Conservation (phyloP, 2,329 filamentous ascomycete species). For the Phialophora chinensis region DNA sequence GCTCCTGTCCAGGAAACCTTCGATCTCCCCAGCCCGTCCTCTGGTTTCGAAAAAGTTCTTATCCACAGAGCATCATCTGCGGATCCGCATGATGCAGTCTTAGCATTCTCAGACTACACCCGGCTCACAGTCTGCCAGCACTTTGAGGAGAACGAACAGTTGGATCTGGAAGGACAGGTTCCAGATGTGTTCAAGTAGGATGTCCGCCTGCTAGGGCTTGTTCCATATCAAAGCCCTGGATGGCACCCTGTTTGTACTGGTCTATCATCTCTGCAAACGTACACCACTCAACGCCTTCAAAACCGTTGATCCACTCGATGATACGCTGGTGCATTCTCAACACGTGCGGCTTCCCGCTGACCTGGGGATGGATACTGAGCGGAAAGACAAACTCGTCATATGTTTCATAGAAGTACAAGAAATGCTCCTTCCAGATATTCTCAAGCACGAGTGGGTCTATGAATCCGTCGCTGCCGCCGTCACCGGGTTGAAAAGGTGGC, state of each 20-base stretch:
- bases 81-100: no score
- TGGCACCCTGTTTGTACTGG: slow-evolving; percentile 65
- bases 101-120: no score
- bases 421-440: slow-evolving; percentile 54
- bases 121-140: no score
- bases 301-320: slow-evolving; percentile 54
- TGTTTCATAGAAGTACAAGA: slow-evolving; percentile 53
- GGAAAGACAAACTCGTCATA: slow-evolving; percentile 56
- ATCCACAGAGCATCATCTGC: no score
- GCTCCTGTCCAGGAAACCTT: no score
- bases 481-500: slow-evolving; percentile 48
- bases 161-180: no score
- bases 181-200: no score
- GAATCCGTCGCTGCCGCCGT: slow-evolving; percentile 35
- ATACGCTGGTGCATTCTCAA: slow-evolving; percentile 55
- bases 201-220: no score
- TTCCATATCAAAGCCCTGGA: slow-evolving; percentile 1
- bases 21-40: no score
- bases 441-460: slow-evolving; percentile 49
- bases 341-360: slow-evolving; percentile 55
- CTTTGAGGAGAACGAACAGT: no score
- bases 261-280: slow-evolving; percentile 71
- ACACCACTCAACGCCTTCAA: slow-evolving; percentile 53
- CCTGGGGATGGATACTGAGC: slow-evolving; percentile 55
- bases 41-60: no score